Base-by-base conservation (phyloP, 768 basidiomycete genomes). In the Termitomyces bulborhizus region DNA sequence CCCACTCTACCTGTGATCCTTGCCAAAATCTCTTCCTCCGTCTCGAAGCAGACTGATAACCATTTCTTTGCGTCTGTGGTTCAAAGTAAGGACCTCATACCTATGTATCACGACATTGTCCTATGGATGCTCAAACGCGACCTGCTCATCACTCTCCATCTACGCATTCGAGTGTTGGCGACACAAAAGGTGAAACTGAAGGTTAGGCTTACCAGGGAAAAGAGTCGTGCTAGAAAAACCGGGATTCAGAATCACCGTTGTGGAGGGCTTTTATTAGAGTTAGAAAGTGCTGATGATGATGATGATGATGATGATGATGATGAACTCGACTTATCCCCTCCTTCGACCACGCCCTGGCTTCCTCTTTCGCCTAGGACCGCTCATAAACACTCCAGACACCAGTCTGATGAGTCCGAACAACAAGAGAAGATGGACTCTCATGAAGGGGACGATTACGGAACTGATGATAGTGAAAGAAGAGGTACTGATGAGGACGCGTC, bases 81-180 rank as follows among this genome's bases (percentile, higher is more conserved):
- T 15, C 76, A 82, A 46, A 70, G 77, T 21, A 85, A 86, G 63
- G 85, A 87, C 39, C 73, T 78, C 11, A 80, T 93, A 29, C 76
- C 80, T 4, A 67, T 84, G 49, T 96, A 90, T 68, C 80, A 87
- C 59, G 84, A 92, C 27, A 89, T 95, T 31, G 83, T 98, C 11
- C 71, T 88, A 37, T 98, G 95, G 96, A 82, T 98, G 77, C 77
- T 98, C 37, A 89, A 89, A 65, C 83, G 85, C 40, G 93, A 93
- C 64, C 76, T 98, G 59, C 74, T 98, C 16, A 79, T 90, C 51
- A 88, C 90, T 16, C 77, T 93, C 27, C 94, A 95, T 65, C 82
- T 94, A 13, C 85, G 88, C 37, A 84, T 96, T 52, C 85, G 94
- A 31, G 77, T 98, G 41, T 81, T 93, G 36, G 93, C 90, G 0